phyloP scores from a whole-genome alignment of 495 filamentous ascomycete genomes.

The Tuber magnatum region DNA sequence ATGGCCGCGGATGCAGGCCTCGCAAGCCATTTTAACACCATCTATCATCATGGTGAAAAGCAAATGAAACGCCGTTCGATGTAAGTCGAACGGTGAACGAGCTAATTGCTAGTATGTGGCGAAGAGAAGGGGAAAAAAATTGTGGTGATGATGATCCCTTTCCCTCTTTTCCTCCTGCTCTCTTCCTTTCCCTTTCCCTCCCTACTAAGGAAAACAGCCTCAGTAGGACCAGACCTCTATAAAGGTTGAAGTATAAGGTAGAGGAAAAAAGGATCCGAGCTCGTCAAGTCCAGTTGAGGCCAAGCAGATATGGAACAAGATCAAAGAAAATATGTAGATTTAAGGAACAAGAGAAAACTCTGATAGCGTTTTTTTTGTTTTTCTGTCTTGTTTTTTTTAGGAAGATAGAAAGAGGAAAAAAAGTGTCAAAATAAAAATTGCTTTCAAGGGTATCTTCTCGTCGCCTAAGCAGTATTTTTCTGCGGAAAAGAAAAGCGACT shows the following conservation, averaged over 20 bases:
- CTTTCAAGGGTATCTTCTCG: constrained; percentile 36
- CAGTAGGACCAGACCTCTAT: constrained; percentile 26
- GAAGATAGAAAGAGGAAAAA: constrained; percentile 17
- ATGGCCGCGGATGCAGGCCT: constrained; percentile 89
- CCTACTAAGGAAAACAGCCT: constrained; percentile 21
- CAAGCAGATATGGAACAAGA: constrained; percentile 21
- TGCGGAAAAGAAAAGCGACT: constrained; percentile 23
- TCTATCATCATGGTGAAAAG: constrained; percentile 40
- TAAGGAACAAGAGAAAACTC: constrained; percentile 1
- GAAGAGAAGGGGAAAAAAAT: constrained; percentile 11
- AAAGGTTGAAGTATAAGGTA: not conserved
- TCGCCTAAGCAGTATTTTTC: constrained; percentile 33
- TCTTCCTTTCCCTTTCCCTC: not conserved
- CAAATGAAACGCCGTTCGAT: constrained; percentile 32
- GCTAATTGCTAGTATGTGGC: constrained; percentile 34
- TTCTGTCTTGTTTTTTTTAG: constrained; percentile 28
- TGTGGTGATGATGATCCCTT: constrained; percentile 7
- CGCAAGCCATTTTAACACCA: constrained; percentile 51
- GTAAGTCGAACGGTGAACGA: constrained; percentile 35
- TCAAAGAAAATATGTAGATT: constrained; percentile 35
- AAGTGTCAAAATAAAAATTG: constrained; percentile 10
- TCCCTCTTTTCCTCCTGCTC: not conserved
- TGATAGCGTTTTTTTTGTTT: constrained; percentile 11
- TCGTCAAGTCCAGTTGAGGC: constrained; percentile 29
- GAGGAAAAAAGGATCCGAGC: constrained; percentile 15